These are phyloP conservation scores for Calonectria multiphialidica DNA, from an alignment of 2,329 filamentous ascomycete genomes.

Conservation along the genomic window DNA sequence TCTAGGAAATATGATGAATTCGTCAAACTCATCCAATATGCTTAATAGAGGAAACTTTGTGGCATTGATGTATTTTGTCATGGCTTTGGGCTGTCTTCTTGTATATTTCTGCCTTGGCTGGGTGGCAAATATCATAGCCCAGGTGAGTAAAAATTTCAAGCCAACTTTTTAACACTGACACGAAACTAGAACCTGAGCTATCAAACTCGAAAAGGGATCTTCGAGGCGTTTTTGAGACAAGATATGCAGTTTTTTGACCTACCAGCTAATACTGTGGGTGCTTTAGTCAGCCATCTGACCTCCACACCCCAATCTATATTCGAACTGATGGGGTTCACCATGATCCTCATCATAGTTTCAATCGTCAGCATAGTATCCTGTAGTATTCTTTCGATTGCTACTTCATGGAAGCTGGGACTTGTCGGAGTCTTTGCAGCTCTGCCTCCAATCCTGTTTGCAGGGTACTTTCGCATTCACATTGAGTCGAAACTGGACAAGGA, in stretches of 20 bases:
- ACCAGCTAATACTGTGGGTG: constrained; percentile 50
- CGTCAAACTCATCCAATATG: background rate
- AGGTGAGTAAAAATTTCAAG: background rate
- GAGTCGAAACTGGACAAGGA: constrained; percentile 52
- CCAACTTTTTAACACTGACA: background rate
- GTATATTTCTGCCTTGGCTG: constrained; percentile 55
- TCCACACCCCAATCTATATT: constrained; percentile 51
- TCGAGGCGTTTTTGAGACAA: constrained; percentile 47
- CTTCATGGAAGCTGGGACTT: constrained; percentile 61
- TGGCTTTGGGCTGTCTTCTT: constrained; percentile 56
- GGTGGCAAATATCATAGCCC: constrained; percentile 44
- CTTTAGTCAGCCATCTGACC: constrained; percentile 48
- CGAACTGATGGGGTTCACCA: constrained; percentile 55
- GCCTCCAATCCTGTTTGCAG: constrained; percentile 47
- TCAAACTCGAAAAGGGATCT: constrained; percentile 46
- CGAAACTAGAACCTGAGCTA: constrained; percentile 22
- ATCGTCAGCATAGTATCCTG: constrained; percentile 51
- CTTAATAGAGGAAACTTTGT: background rate
- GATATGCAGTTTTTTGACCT: constrained; percentile 55
- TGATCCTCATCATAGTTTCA: constrained; percentile 50
- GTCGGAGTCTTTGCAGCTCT: constrained; percentile 57
- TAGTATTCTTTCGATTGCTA: constrained; percentile 54
- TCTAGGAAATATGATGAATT: background rate
- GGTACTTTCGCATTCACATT: constrained; percentile 50
- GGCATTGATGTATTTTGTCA: constrained; percentile 61